A percentile compares a stretch with the other conserved stretches of the same genome.
Conservation (phyloP, 371 early-diverging fungal genomes). For the Mortierella sp. region DNA sequence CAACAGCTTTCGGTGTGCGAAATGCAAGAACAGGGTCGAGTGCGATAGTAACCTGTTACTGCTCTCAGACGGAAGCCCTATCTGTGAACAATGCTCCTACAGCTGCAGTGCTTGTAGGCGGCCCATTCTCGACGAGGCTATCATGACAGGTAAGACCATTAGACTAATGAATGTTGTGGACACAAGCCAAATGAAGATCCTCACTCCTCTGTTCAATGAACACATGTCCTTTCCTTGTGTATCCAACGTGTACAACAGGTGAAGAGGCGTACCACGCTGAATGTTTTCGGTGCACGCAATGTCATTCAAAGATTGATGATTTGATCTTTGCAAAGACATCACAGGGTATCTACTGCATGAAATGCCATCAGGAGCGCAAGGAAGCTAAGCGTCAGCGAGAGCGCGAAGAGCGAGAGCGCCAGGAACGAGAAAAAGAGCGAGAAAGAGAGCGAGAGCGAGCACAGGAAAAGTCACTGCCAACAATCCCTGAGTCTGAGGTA, state of each 20-base stretch:
- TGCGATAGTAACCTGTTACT: slow-evolving; percentile 83
- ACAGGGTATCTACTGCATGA: slow-evolving; percentile 64
- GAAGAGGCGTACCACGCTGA: slow-evolving; percentile 88
- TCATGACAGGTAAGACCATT: slow-evolving; percentile 75
- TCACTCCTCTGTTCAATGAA: background rate
- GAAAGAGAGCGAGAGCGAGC: slow-evolving; percentile 16
- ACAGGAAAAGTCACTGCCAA: slow-evolving; percentile 43
- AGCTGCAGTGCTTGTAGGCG: slow-evolving; percentile 82
- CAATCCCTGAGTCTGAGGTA: slow-evolving; percentile 49
- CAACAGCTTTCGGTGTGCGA: slow-evolving; percentile 80
- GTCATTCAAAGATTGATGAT: slow-evolving; percentile 78
- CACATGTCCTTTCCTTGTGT: no score
- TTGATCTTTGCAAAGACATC: slow-evolving; percentile 85
- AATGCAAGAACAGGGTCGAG: slow-evolving; percentile 79
- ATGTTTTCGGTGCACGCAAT: slow-evolving; percentile 84
- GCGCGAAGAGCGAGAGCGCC: slow-evolving; percentile 48
- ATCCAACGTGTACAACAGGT: slow-evolving; percentile 54
- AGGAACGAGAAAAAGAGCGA: slow-evolving; percentile 22
- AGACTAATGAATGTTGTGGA: background rate
- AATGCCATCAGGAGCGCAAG: slow-evolving; percentile 56
- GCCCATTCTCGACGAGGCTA: slow-evolving; percentile 89
- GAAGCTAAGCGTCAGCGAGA: slow-evolving; percentile 53
- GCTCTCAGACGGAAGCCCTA: slow-evolving; percentile 83
- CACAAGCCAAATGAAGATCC: background rate
- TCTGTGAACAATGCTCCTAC: slow-evolving; percentile 90